Conservation (phyloP, 768 basidiomycete genomes). For the Lyophyllum semitale region DNA sequence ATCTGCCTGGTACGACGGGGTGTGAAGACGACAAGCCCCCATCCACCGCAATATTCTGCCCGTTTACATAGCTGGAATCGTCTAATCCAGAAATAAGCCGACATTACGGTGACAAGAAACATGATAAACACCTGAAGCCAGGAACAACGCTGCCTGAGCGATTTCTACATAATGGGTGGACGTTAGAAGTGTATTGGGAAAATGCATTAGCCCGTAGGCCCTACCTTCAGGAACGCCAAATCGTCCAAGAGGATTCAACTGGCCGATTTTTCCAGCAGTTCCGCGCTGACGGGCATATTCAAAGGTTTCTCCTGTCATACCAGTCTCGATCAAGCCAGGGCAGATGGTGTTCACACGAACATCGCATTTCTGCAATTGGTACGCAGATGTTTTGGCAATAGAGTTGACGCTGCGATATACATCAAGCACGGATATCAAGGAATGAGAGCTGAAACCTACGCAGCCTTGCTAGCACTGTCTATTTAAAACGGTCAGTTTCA, state of each 20-base stretch:
- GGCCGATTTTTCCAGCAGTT: constrained; percentile 74
- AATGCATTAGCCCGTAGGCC: constrained; percentile 15
- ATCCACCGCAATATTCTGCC: constrained; percentile 83
- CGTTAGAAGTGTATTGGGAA: not conserved
- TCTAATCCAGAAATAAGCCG: constrained; percentile 41
- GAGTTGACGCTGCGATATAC: constrained; percentile 69
- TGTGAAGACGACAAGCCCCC: constrained; percentile 82
- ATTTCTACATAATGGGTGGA: constrained; percentile 58
- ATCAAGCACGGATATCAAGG: not conserved
- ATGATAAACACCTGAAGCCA: constrained; percentile 71
- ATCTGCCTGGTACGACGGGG: constrained; percentile 77
- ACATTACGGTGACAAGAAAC: not conserved
- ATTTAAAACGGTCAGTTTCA: constrained; percentile 10
- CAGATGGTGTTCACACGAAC: constrained; percentile 90
- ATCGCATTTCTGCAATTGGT: constrained; percentile 79
- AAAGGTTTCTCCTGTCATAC: constrained; percentile 83
- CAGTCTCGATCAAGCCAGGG: constrained; percentile 92
- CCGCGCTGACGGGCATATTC: constrained; percentile 77
- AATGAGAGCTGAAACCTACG: constrained; percentile 50
- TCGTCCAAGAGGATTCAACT: constrained; percentile 81
- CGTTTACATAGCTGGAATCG: constrained; percentile 91
- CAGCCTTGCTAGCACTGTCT: constrained; percentile 94
- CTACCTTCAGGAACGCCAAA: constrained; percentile 82
- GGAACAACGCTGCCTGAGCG: constrained; percentile 80
- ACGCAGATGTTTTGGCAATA: constrained; percentile 80